These are phyloP conservation scores for Paraconiothyrium sp. DNA, from an alignment of 2,329 filamentous ascomycete species.

Conservation along the genomic window DNA sequence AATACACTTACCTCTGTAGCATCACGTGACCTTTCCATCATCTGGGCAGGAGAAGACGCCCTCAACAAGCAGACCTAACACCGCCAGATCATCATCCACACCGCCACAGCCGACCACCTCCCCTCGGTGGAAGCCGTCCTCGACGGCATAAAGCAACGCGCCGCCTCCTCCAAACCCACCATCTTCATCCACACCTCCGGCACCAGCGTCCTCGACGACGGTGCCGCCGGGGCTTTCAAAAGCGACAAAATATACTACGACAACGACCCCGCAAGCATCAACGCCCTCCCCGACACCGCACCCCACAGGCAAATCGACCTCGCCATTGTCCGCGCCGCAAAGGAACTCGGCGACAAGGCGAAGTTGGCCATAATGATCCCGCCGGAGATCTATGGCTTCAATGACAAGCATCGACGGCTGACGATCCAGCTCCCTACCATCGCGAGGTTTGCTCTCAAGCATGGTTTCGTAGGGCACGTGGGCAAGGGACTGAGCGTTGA, in stretches of 20 bases:
- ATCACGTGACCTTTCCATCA: not conserved
- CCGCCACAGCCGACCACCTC: slow-evolving; percentile 60
- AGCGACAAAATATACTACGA: slow-evolving; percentile 56
- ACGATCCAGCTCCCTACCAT: slow-evolving; percentile 60
- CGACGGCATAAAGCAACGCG: slow-evolving; percentile 53
- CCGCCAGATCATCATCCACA: slow-evolving; percentile 54
- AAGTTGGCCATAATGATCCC: slow-evolving; percentile 60
- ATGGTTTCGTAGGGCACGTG: slow-evolving; percentile 57
- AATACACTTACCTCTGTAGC: not conserved
- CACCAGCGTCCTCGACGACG: slow-evolving; percentile 54
- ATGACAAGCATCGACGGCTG: slow-evolving; percentile 51
- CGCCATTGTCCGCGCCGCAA: slow-evolving; percentile 51
- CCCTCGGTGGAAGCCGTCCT: slow-evolving; percentile 58
- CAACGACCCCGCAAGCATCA: slow-evolving; percentile 51
- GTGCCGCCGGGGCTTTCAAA: slow-evolving; percentile 36
- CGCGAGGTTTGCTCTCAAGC: slow-evolving; percentile 59
- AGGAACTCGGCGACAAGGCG: slow-evolving; percentile 51
- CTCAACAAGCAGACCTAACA: not conserved
- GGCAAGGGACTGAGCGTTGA: slow-evolving; percentile 56
- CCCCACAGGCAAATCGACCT: slow-evolving; percentile 59
- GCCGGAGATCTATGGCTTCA: slow-evolving; percentile 59
- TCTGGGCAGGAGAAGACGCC: not conserved
- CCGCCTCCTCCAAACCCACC: slow-evolving; percentile 48
- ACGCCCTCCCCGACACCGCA: slow-evolving; percentile 54
- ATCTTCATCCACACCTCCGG: slow-evolving; percentile 62